Evolutionary conservation across 1,139 yeast species (phyloP), one percentile per base, ranked within the genome.

Genomic region (Nakaseomyces glabratus): DNA sequence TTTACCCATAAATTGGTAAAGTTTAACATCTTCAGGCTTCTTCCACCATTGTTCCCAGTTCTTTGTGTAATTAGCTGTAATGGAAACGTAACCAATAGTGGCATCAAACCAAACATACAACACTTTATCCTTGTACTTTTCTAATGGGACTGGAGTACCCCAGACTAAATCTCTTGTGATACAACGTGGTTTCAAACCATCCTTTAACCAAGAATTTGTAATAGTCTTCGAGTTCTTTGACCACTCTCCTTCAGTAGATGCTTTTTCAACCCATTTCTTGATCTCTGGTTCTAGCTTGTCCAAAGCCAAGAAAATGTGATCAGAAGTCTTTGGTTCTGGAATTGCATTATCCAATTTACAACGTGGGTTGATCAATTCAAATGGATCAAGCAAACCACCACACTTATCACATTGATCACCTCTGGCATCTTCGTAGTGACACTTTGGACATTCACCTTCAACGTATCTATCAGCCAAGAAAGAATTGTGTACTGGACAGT

Each of bases 321-420:
- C 82, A 11, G 97, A 82, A 39, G 79, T 73, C 50, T 74, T 78
- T 38, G 82, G 79, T 37, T 75, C 72, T 16, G 98, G 98, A 9
- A 77, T 67, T 25, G 85, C 71, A 48, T 76, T 73, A 57, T 93
- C 98, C 41, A 93, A 63, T 64, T 93, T 90, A 73, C 98, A 90
- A 52, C 95, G 81, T 38, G 99, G 98, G 43, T 86, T 71, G 47
- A 88, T 79, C 56, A 90, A 73, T 60, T 90, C 97, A 56, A 86
- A 80, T 33, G 98, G 95, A 57, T 88, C 85, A 49, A 93, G 69
- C 46, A 90, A 69, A 40, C 68, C 64, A 43, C 98, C 99, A 68
- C 99, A 90, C 52, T 80, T 81, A 61, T 90, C 99, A 71, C 99
- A 90, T 66, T 90, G 99, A 60, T 90, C 99, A 49, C 99, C 99